Conservation (phyloP, 306 rosid species). For the Ziziphus jujuba region DNA sequence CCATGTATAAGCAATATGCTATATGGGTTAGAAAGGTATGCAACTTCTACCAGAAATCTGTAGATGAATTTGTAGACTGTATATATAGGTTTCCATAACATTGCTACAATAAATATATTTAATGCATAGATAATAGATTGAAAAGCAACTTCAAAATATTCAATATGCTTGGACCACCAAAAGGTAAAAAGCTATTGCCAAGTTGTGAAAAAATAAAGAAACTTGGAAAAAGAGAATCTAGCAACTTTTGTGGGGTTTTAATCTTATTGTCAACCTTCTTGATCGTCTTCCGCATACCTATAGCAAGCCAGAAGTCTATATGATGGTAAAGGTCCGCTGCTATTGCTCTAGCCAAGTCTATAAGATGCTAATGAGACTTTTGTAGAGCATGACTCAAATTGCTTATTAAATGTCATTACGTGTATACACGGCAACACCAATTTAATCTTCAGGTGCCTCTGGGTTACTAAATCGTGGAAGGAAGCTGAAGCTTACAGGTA, state of each 20-base stretch:
- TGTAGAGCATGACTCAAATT: background rate
- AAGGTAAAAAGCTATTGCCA: background rate
- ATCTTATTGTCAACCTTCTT: background rate
- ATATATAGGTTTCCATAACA: background rate
- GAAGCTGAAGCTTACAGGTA: too few relatives aligned
- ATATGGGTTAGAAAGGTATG: background rate
- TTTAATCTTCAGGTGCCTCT: background rate
- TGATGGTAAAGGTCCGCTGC: background rate
- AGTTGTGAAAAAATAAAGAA: background rate
- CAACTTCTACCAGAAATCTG: slow-evolving; percentile 2
- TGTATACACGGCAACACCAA: background rate
- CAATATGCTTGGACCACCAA: background rate
- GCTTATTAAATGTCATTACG: background rate
- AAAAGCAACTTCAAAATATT: too few relatives aligned
- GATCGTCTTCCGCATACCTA: background rate
- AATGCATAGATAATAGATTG: background rate
- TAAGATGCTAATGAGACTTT: background rate
- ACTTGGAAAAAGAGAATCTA: background rate
- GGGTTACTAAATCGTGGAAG: too few relatives aligned
- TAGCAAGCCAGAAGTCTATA: background rate
- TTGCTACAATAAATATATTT: background rate
- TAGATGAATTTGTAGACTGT: background rate
- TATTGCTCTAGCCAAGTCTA: background rate
- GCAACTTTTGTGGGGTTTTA: background rate
- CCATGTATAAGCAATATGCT: too few relatives aligned